phyloP scores from a whole-genome alignment of 306 rosid genomes.

The Prunus dulcis region DNA sequence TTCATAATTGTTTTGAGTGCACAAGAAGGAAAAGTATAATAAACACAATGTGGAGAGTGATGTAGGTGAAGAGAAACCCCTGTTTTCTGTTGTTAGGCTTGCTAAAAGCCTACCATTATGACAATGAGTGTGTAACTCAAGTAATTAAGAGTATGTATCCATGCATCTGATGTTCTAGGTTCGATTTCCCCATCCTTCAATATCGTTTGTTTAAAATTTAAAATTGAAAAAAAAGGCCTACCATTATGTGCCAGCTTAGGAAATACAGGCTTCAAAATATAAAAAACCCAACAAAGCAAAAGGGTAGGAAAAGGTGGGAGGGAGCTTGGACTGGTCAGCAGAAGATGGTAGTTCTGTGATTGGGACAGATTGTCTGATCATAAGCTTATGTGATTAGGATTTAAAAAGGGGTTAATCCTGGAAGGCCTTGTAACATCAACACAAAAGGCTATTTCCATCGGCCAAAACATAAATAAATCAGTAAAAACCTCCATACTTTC shows the following conservation, averaged over 20 bases:
- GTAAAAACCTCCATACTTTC: background rate
- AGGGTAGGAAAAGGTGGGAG: slow-evolving; percentile 3
- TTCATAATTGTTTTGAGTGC: no score
- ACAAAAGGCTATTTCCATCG: background rate
- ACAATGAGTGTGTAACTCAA: no score
- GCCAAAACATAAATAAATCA: background rate
- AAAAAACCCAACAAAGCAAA: background rate
- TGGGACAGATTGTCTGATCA: slow-evolving; percentile 20
- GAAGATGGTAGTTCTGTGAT: slow-evolving; percentile 26
- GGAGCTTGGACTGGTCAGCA: slow-evolving; percentile 23
- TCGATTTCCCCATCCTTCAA: fast-evolving
- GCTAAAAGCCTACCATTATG: background rate
- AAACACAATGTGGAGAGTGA: no score
- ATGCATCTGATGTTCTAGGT: no score
- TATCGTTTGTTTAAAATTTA: no score
- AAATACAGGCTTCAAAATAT: background rate
- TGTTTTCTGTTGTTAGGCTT: background rate
- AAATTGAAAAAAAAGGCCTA: background rate
- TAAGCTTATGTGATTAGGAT: slow-evolving; percentile 7
- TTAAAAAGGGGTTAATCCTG: background rate
- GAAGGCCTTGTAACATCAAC: background rate
- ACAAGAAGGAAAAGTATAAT: no score
- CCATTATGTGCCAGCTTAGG: background rate
- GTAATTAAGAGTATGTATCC: no score
- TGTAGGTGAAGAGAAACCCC: no score